Base-by-base conservation (phyloP, 2,329 filamentous ascomycete genomes). In the Sarocladium strictum region DNA sequence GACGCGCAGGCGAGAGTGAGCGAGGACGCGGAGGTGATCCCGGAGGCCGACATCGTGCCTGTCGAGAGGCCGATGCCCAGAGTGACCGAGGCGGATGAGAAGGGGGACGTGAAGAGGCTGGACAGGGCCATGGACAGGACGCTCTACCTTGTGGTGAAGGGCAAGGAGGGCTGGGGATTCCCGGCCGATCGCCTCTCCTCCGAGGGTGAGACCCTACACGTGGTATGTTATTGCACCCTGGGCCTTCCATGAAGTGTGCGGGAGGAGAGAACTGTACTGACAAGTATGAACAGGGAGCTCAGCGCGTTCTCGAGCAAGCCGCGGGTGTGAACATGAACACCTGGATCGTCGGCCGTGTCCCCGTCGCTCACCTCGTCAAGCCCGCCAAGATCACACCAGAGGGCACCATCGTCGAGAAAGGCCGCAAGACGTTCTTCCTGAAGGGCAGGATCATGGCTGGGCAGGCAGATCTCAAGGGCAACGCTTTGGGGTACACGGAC, bases 321-420 rank as follows among this genome's bases (percentile, higher is more conserved):
- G 91, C 87, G 10, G 94, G 94, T 56, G 74, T 89, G 58, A 95
- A 99, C 78, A 97, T 99, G 92, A 97, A 97, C 76, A 97, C 91
- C 54, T 99, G 94, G 92, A 83, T 97, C 62, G 89, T 99, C 53
- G 93, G 91, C 57, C 91, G 91, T 63, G 87, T 88, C 56, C 94
- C 94, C 11, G 81, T 97, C 56, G 93, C 92, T 24, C 88, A 97
- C 72, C 74, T 88, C 65, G 77, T 89, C 61, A 75, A 74, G 58
- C 78, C 78, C 62, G 61, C 69, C 63, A 62, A 76, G 65, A 38
- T 17, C 3, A 67, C 70, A 62, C 66, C 70, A 61, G 72, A 78
- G 65, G 68, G 69, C 45, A 64, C 67, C 29, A 63, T 77, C 45
- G 64, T 69, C 56, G 62, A 68, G 60, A 72, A 78, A 55, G 90